Percentiles rank a stretch among this genome's conserved stretches.
Evolutionary conservation across 352 stramenopile species (phyloP).

Genomic region (Globisporangium perplexum): DNA sequence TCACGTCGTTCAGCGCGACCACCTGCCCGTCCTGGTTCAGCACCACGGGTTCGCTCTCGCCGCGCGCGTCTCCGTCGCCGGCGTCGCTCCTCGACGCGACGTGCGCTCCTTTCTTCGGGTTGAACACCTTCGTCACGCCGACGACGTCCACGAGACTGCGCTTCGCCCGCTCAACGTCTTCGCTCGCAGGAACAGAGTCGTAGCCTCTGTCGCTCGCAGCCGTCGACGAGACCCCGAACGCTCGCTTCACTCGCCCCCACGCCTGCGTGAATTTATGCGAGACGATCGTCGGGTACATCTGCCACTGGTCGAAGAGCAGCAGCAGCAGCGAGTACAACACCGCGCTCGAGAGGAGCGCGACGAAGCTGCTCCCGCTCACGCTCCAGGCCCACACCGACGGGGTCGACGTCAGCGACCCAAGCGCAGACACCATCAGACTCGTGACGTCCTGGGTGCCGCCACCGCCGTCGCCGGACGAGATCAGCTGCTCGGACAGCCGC

Average conservation of each 20-base stretch:
- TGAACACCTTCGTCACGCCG: slow-evolving; percentile 61
- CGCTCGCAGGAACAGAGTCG: background rate
- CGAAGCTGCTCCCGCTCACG: slow-evolving; percentile 34
- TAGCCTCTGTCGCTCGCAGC: background rate
- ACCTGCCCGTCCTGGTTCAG: slow-evolving; percentile 48
- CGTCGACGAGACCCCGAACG: background rate
- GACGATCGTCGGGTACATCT: slow-evolving; percentile 69
- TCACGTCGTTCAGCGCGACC: slow-evolving; percentile 68
- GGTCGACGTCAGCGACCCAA: slow-evolving; percentile 13
- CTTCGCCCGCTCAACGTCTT: slow-evolving; percentile 16
- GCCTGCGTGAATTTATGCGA: slow-evolving; percentile 23
- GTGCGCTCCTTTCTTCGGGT: slow-evolving; percentile 28
- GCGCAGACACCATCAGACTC: slow-evolving; percentile 17
- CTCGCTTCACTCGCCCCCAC: slow-evolving; percentile 15
- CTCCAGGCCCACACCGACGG: slow-evolving; percentile 47
- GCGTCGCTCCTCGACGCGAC: slow-evolving; percentile 1
- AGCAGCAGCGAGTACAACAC: slow-evolving; percentile 48
- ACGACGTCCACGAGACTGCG: slow-evolving; percentile 43
- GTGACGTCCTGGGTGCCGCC: slow-evolving; percentile 8
- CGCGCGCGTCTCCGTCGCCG: background rate
- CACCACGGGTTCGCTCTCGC: slow-evolving; percentile 13
- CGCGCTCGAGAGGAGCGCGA: slow-evolving; percentile 32
- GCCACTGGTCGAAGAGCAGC: slow-evolving; percentile 45
- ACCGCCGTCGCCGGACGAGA: background rate
- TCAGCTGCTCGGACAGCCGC: slow-evolving; percentile 3